Evolutionary conservation across 192 early-diverging fungal species (phyloP).

Genomic region (Linnemannia hyalina): DNA sequence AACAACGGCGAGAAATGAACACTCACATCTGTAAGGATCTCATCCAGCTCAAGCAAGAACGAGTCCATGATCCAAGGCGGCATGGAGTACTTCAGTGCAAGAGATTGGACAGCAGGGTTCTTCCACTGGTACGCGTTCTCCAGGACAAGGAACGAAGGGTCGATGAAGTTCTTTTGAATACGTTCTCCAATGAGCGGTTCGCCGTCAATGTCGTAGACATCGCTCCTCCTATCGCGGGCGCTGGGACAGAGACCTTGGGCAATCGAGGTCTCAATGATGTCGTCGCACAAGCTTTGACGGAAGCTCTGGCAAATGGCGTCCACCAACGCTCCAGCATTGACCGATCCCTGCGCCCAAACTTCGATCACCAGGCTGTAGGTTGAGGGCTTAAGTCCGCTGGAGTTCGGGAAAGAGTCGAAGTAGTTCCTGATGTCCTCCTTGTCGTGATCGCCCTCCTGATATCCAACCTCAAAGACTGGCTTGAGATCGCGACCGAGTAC

Average conservation of each 20-base stretch:
- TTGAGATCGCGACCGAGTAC: constrained; percentile 52
- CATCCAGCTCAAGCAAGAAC: constrained; percentile 60
- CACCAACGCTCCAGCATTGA: constrained; percentile 54
- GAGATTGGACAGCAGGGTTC: constrained; percentile 62
- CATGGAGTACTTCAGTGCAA: constrained; percentile 50
- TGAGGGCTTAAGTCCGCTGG: constrained; percentile 19
- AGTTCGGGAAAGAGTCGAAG: constrained; percentile 37
- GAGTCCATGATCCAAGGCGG: constrained; percentile 71
- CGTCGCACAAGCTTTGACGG: constrained; percentile 68
- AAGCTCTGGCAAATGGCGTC: constrained; percentile 62
- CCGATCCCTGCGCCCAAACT: constrained; percentile 63
- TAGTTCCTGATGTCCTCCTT: constrained; percentile 40
- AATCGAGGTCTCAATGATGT: constrained; percentile 64
- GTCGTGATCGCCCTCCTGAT: constrained; percentile 49
- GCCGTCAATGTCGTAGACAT: constrained; percentile 21
- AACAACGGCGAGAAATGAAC: constrained; percentile 59
- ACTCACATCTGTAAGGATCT: constrained; percentile 60
- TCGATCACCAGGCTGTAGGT: constrained; percentile 61
- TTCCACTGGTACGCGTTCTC: constrained; percentile 61
- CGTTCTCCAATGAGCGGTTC: constrained; percentile 40
- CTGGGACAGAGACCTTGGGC: constrained; percentile 49
- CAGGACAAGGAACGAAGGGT: constrained; percentile 59
- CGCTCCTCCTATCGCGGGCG: constrained; percentile 37
- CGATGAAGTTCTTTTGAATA: constrained; percentile 62
- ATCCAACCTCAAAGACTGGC: constrained; percentile 57